These are phyloP conservation scores for Nakazawaea populi DNA, from an alignment of 805 yeast species.

Conservation along the genomic window DNA sequence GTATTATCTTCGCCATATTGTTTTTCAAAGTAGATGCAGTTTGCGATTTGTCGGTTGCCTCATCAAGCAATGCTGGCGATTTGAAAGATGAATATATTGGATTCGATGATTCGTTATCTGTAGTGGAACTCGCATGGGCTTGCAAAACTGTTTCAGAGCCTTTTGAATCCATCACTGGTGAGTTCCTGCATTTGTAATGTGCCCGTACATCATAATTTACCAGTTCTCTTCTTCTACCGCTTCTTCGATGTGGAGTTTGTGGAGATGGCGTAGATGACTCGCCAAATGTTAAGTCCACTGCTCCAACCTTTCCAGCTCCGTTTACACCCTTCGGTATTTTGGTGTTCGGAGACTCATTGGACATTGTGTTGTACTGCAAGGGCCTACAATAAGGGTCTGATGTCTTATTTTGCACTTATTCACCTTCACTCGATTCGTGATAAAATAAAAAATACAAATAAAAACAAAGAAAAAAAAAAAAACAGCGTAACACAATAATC, in stretches of 20 bases:
- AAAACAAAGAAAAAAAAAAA: not conserved
- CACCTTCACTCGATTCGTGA: not conserved
- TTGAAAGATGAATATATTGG: not conserved
- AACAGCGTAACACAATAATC: not conserved
- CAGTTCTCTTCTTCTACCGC: conserved; percentile 1
- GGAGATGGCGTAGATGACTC: not conserved
- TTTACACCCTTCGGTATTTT: not conserved
- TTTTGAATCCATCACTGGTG: not conserved
- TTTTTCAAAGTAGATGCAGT: conserved; percentile 15
- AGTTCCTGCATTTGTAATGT: not conserved
- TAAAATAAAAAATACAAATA: not conserved
- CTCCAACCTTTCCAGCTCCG: not conserved
- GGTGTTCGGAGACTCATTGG: not conserved
- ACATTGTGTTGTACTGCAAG: not conserved
- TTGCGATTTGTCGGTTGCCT: not conserved
- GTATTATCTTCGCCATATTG: conserved; percentile 35
- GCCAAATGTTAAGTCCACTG: not conserved
- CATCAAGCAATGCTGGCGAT: not conserved
- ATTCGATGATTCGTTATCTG: not conserved
- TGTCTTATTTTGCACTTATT: not conserved
- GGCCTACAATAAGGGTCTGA: not conserved
- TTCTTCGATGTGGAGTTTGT: not conserved
- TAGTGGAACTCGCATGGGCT: not conserved
- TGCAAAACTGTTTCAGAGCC: not conserved
- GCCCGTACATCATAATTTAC: conserved; percentile 5